phyloP scores from a whole-genome alignment of 805 yeast genomes.

The Teunomyces stri region DNA sequence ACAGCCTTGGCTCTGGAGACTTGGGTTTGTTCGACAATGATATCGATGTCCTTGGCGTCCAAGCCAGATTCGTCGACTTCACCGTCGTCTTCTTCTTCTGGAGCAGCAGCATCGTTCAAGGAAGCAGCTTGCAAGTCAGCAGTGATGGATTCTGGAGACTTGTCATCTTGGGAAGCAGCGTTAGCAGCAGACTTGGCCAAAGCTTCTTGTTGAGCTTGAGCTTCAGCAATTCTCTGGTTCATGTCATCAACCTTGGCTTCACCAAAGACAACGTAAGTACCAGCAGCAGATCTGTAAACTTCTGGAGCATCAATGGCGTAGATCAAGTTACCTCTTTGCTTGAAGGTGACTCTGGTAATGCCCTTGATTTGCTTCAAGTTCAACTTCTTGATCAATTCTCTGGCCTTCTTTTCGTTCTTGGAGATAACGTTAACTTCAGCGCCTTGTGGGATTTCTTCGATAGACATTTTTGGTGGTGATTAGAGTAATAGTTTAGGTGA shows the following conservation, averaged over 20 bases:
- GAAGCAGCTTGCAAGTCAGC: slow-evolving; percentile 77
- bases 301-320: slow-evolving; percentile 92
- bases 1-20: slow-evolving; percentile 88
- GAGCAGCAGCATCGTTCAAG: slow-evolving; percentile 41
- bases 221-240: slow-evolving; percentile 80
- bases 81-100: slow-evolving; percentile 60
- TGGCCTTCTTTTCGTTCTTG: slow-evolving; percentile 94
- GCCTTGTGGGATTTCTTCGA: slow-evolving; percentile 73
- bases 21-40: slow-evolving; percentile 88
- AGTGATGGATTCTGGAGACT: slow-evolving; percentile 75
- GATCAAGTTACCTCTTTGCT: slow-evolving; percentile 86
- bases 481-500: not conserved
- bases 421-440: slow-evolving; percentile 78
- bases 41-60: slow-evolving; percentile 74
- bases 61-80: slow-evolving; percentile 85
- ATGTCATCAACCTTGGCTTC: slow-evolving; percentile 96
- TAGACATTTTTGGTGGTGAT: slow-evolving; percentile 31
- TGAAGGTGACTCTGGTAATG: slow-evolving; percentile 92
- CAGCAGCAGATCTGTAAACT: slow-evolving; percentile 89
- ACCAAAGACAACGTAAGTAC: slow-evolving; percentile 95
- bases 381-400: slow-evolving; percentile 82
- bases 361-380: slow-evolving; percentile 89
- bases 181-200: slow-evolving; percentile 44
- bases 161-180: slow-evolving; percentile 40
- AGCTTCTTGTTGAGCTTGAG: slow-evolving; percentile 69